phyloP scores from a whole-genome alignment of 139 green algal genomes.

The Picochlorum sp. region DNA sequence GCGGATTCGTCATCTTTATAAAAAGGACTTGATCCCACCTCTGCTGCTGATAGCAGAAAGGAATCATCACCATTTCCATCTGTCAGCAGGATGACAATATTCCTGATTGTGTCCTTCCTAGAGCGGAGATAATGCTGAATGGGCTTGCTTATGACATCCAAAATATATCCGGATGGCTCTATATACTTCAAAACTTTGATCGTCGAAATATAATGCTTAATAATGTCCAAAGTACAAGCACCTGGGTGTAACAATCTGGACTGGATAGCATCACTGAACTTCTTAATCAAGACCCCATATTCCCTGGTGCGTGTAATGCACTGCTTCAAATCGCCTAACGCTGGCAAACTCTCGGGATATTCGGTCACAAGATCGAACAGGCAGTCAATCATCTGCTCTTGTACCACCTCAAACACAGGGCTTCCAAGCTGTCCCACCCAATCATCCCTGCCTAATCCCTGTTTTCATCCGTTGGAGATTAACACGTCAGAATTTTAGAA shows the following conservation, averaged over 20 bases:
- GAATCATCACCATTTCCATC: conserved; percentile 43
- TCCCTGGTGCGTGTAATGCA: conserved; percentile 66
- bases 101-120: conserved; percentile 77
- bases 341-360: conserved; percentile 48
- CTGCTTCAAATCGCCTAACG: conserved; percentile 53
- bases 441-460: neutral
- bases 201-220: conserved; percentile 79
- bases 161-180: conserved; percentile 42
- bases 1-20: conserved; percentile 23
- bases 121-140: conserved; percentile 70
- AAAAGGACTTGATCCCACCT: neutral
- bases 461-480: no score
- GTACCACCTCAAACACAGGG: conserved; percentile 58
- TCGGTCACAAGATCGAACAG: conserved; percentile 92
- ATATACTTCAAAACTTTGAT: conserved; percentile 67
- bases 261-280: conserved; percentile 24
- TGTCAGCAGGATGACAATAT: conserved; percentile 88
- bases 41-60: conserved; percentile 51
- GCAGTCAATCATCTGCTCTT: conserved; percentile 47
- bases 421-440: neutral
- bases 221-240: conserved; percentile 80
- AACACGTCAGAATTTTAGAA: no score
- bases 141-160: conserved; percentile 63
- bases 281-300: conserved; percentile 29
- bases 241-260: conserved; percentile 71